These are phyloP conservation scores for Cyberlindnera japonica DNA, from an alignment of 805 yeast species.

Conservation along the genomic window DNA sequence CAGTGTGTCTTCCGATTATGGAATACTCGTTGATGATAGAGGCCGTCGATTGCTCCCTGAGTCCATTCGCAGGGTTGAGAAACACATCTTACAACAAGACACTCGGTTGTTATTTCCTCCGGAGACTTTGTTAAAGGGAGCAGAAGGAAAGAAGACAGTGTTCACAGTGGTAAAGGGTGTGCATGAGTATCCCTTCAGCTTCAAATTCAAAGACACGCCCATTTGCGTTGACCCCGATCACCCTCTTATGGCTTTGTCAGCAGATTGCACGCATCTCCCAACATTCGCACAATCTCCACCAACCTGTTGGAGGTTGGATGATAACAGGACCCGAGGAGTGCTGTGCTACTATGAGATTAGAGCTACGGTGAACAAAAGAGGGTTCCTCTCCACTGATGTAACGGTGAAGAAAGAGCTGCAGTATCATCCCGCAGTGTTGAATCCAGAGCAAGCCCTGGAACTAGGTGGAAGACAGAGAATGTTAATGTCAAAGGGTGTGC, in stretches of 20 bases:
- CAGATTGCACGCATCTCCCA: background rate
- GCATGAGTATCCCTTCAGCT: slow-evolving; percentile 6
- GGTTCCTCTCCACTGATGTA: slow-evolving; percentile 1
- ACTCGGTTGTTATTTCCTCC: slow-evolving; percentile 2
- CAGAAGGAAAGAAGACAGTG: background rate
- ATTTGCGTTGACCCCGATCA: slow-evolving; percentile 1
- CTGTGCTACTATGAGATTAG: slow-evolving; percentile 5
- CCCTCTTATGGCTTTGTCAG: background rate
- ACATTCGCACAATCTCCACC: slow-evolving; percentile 1
- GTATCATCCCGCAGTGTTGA: slow-evolving; percentile 1
- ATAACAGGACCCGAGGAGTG: background rate
- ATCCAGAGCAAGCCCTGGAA: background rate
- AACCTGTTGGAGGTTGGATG: background rate
- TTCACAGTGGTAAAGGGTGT: slow-evolving; percentile 2
- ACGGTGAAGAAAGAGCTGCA: background rate
- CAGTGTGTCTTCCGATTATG: slow-evolving; percentile 1
- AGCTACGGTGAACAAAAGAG: background rate
- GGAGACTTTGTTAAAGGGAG: background rate
- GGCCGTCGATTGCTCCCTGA: slow-evolving; percentile 1
- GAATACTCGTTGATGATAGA: background rate
- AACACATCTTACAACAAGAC: slow-evolving; percentile 2
- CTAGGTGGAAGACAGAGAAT: background rate
- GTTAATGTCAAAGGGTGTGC: background rate
- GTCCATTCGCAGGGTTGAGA: slow-evolving; percentile 1
- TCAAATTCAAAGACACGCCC: background rate